These are phyloP conservation scores for Urochloa ruziziensis DNA, from an alignment of 176 grass and related monocot species.

Conservation along the genomic window DNA sequence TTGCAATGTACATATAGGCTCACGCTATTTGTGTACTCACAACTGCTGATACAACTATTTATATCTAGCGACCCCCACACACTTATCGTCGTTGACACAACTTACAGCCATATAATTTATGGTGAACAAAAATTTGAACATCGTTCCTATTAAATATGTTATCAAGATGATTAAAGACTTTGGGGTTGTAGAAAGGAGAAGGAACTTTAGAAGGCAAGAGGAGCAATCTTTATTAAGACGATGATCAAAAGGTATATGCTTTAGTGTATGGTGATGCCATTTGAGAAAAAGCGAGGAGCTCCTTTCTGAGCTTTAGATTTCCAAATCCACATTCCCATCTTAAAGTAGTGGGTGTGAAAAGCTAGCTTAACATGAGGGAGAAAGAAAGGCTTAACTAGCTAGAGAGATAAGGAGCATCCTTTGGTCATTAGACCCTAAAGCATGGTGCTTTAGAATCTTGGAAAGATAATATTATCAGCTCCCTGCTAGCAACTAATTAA, in stretches of 20 bases:
- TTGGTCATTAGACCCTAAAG: conserved; percentile 65
- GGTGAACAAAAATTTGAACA: neutral
- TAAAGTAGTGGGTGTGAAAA: conserved; percentile 70
- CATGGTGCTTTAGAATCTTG: conserved; percentile 73
- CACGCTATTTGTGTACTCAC: neutral
- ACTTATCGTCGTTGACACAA: neutral
- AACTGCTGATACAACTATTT: neutral
- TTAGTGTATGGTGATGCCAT: conserved; percentile 79
- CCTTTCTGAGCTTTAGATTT: conserved; percentile 74
- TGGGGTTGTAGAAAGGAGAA: conserved; percentile 52
- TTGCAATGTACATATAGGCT: no score
- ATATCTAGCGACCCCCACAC: neutral
- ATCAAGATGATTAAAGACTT: conserved; percentile 42
- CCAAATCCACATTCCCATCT: conserved; percentile 67
- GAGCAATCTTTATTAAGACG: conserved; percentile 49
- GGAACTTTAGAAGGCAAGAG: conserved; percentile 63
- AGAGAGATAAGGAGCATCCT: conserved; percentile 65
- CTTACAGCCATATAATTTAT: neutral
- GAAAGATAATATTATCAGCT: conserved; percentile 58
- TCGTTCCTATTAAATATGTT: neutral
- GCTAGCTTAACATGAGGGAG: conserved; percentile 57
- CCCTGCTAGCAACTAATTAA: conserved; percentile 20
- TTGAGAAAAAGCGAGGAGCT: conserved; percentile 47
- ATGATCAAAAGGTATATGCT: conserved; percentile 68
- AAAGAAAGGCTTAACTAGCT: conserved; percentile 47